Evolutionary conservation across 768 basidiomycete species (phyloP), one percentile per base, ranked within the genome.

Genomic region (Pleurotus tuber-regium): DNA sequence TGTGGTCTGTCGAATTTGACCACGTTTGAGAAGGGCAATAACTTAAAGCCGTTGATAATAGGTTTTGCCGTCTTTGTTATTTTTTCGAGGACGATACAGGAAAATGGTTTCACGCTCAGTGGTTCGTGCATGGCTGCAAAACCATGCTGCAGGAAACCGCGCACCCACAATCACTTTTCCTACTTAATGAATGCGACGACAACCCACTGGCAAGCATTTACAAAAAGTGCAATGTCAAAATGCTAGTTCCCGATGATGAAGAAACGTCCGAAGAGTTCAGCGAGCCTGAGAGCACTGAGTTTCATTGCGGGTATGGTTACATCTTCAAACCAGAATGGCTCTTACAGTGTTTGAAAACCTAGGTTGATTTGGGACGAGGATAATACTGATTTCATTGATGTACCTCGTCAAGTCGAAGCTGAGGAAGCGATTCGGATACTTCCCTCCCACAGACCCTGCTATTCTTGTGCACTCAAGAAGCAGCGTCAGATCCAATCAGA

Each of bases 61-160:
- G 88, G 88, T 90, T 90, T 59, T 79, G 80, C 43, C 75, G 71
- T n/a, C 84, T 89, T 35, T 73, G 71, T 3, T 86, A 83, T 56
- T 78, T 90, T 51, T 85, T 77, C 54, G 77, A 84, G 47, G 63
- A 61, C 6, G 33, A 50, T 12, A 54, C 57, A 24, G 54, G 50
- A 39, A 83, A 82, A 59, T 75, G 71, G 67, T 83, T 86, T 50
- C 88, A 90, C 63, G 86, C 77, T 1, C 84, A 86, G 51, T 90
- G 88, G 88, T 74, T 81, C 51, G 67, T 71, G 6, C 88, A 87
- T 67, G 82, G 82, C 8, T 79, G 76, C 10, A 81, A 84, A 57
- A 88, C 85, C 0, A 57, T 86, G 8, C 68, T 89, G 1, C 83
- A 87, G 56, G 82, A 90, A 57, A 74, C 77, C 0, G 75, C 86